Conservation (phyloP, 2,329 filamentous ascomycete species). For the Coniochaeta sp. region DNA sequence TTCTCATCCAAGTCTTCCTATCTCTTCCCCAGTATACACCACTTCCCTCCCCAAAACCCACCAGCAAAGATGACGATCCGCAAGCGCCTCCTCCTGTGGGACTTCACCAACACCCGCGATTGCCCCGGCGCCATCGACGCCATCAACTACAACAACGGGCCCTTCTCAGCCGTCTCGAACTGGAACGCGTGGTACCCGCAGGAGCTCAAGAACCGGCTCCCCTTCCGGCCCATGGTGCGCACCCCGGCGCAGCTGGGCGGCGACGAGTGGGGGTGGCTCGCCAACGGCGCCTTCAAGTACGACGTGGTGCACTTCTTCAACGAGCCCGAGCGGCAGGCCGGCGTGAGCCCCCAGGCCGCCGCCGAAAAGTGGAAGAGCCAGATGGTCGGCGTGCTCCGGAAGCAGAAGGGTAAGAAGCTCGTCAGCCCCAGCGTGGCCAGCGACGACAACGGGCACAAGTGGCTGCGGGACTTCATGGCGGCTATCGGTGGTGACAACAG, state of each 20-base stretch:
- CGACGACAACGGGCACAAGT: constrained; percentile 27
- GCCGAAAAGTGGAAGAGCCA: constrained; percentile 28
- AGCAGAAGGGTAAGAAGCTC: constrained; percentile 21
- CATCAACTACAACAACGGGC: constrained; percentile 22
- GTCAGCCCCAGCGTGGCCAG: constrained; percentile 29
- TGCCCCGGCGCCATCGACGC: constrained; percentile 25
- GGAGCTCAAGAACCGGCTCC: constrained; percentile 23
- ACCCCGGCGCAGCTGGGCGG: constrained; percentile 25
- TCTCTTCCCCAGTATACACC: not conserved
- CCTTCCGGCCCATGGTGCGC: constrained; percentile 35
- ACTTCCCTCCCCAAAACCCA: constrained; percentile 1
- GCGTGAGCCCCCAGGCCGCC: constrained; percentile 25
- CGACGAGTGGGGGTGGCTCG: constrained; percentile 26
- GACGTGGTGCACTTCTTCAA: constrained; percentile 35
- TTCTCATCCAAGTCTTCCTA: not conserved
- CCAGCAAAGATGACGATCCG: constrained; percentile 15
- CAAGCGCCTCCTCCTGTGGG: constrained; percentile 34
- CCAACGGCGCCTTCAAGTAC: constrained; percentile 17
- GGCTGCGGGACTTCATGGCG: constrained; percentile 33
- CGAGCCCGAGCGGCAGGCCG: constrained; percentile 31
- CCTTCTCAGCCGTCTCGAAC: constrained; percentile 28
- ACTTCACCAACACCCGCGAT: constrained; percentile 31
- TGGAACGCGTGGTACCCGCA: constrained; percentile 33
- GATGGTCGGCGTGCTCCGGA: constrained; percentile 23
- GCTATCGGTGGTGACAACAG: constrained; percentile 20